Evolutionary conservation across 2,329 filamentous ascomycete genomes (phyloP).

Genomic region (Leptographium wingfieldii): DNA sequence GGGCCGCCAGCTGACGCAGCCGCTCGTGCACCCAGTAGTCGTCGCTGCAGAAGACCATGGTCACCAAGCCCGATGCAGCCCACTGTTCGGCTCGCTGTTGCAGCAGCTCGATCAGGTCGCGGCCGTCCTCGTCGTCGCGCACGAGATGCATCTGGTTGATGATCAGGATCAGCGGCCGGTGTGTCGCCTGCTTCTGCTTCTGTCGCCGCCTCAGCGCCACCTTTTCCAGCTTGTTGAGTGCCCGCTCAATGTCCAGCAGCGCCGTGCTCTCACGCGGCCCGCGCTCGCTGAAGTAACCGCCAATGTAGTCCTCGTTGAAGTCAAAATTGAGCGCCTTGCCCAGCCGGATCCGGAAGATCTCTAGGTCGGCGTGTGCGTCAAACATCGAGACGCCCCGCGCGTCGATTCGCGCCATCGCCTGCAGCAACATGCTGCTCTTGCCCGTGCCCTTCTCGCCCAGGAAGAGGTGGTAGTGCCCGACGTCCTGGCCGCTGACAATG

Average conservation of each 20-base stretch:
- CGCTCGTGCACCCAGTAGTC: conserved; percentile 98
- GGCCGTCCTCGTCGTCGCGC: conserved; percentile 83
- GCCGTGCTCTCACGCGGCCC: conserved; percentile 87
- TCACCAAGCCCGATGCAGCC: conserved; percentile 84
- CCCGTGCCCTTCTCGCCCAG: conserved; percentile 94
- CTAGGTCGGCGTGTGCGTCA: conserved; percentile 86
- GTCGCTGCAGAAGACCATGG: conserved; percentile 88
- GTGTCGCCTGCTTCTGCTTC: conserved; percentile 33
- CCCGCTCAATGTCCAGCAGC: conserved; percentile 86
- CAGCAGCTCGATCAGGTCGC: conserved; percentile 82
- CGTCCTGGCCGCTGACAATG: conserved; percentile 62
- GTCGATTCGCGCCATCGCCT: conserved; percentile 87
- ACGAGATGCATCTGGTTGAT: conserved; percentile 90
- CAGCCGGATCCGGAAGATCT: conserved; percentile 86
- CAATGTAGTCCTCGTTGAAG: conserved; percentile 96
- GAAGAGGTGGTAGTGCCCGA: conserved; percentile 81
- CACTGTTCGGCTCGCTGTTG: conserved; percentile 94
- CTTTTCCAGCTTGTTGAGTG: conserved; percentile 96
- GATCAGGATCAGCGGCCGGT: conserved; percentile 67
- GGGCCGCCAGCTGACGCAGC: conserved; percentile 79
- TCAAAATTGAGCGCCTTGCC: conserved; percentile 94
- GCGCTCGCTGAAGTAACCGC: conserved; percentile 86
- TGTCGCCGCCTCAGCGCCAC: conserved; percentile 62
- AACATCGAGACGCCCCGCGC: conserved; percentile 89
- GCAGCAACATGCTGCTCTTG: conserved; percentile 90